Base-by-base conservation (phyloP, 2,329 filamentous ascomycete species). In the Xylariaceae sp. region DNA sequence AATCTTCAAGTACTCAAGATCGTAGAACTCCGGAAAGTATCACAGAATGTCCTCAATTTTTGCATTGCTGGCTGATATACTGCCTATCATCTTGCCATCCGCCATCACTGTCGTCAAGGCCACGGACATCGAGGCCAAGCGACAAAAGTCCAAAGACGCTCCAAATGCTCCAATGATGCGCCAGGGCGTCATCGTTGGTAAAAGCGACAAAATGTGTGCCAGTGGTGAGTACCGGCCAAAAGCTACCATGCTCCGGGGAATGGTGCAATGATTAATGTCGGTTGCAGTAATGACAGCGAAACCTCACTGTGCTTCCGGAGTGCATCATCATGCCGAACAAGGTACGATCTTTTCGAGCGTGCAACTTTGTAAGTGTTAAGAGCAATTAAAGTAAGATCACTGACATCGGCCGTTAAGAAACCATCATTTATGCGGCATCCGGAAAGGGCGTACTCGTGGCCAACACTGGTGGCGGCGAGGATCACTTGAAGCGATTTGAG, bases 261-360 rank as follows among this genome's bases (percentile, higher is more conserved):
- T 48, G 45, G 9, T 48, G 8, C 15, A 7, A 10, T 48, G 61
- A 61, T 62, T 68, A 55, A 73, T 67, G 59, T 60, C 62, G 61
- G 62, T 56, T 51, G 57, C 64, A 83, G 82, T 88, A 8, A 79
- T 88, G 73, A 81, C 85, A 45, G 82, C 86, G 1, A 82, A 84
- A 64, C 84, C 87, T 5, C 80, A 82, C 55, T 84, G 83, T 34
- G 74, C 79, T 2, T 85, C 85, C 0, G 80, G 82, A 4, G 77
- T 90, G 18, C 86, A 88, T 63, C 88, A 90, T 67, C 86, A 90
- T 67, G 87, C 86, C 57, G 81, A 85, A 68, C 85, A 89, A 78
- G 83, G 83, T 85, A 69, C 67, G 76, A 63, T 37, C 8, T 23
- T 34, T 55, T 17, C 6, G 11, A n/a, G 17, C 23, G 23, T 30